These are phyloP conservation scores for Scheffersomyces insectosa DNA, from an alignment of 1,139 yeast species.

Conservation along the genomic window DNA sequence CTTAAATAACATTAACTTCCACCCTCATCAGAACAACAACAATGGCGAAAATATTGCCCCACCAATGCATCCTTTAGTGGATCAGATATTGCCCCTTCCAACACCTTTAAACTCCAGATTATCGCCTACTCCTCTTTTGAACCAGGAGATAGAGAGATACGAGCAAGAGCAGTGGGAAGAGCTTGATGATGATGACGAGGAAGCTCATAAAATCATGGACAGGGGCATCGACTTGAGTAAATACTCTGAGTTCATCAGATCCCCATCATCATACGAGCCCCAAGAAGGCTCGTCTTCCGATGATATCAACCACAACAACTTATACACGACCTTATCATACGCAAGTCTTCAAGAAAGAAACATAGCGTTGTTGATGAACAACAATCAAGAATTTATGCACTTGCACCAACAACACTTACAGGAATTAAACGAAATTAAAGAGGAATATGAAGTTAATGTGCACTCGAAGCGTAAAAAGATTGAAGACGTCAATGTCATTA, in stretches of 20 bases:
- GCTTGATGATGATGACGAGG: conserved; percentile 15
- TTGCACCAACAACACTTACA: conserved; percentile 20
- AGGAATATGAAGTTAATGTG: conserved; percentile 15
- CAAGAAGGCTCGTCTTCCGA: conserved; percentile 8
- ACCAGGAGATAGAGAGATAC: conserved; percentile 29
- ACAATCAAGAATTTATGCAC: conserved; percentile 18
- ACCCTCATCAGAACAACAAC: conserved; percentile 4
- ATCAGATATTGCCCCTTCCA: conserved; percentile 26
- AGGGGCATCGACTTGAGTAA: conserved; percentile 33
- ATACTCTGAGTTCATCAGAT: conserved; percentile 22
- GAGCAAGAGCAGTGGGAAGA: conserved; percentile 28
- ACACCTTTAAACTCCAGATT: conserved; percentile 2
- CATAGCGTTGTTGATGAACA: conserved; percentile 22
- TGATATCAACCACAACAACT: conserved; percentile 17
- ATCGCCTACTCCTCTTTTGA: conserved; percentile 16
- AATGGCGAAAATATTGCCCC: conserved; percentile 2
- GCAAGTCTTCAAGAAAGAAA: conserved; percentile 31
- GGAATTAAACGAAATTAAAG: conserved; percentile 18
- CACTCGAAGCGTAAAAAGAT: conserved; percentile 30
- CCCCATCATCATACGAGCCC: background rate
- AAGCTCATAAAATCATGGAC: conserved; percentile 10
- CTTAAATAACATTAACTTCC: background rate
- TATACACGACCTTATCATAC: conserved; percentile 36
- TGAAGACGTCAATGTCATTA: conserved; percentile 28
- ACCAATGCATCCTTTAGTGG: conserved; percentile 31